Percentiles rank a stretch among this genome's conserved stretches.
Conservation (phyloP, 2,329 filamentous ascomycete genomes). For the Trichophyton equinum region DNA sequence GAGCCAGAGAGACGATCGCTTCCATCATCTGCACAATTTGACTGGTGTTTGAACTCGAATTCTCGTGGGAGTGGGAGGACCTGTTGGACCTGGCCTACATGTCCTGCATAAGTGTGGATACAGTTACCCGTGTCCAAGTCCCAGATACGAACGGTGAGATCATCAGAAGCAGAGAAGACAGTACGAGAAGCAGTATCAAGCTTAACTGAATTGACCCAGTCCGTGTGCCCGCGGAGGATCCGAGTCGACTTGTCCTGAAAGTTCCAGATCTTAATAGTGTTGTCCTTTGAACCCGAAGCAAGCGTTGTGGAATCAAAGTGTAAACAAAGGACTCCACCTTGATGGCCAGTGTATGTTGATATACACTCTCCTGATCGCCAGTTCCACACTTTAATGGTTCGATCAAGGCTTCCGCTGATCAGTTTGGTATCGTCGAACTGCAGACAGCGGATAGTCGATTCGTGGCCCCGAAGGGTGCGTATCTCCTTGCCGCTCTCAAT, state of each 20-base stretch:
- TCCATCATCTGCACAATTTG: slow-evolving; percentile 28
- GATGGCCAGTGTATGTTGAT: slow-evolving; percentile 66
- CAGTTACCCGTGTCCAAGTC: slow-evolving; percentile 74
- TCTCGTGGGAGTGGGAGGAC: slow-evolving; percentile 71
- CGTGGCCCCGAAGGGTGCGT: slow-evolving; percentile 73
- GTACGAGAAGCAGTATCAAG: slow-evolving; percentile 73
- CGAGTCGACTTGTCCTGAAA: slow-evolving; percentile 73
- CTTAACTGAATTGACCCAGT: slow-evolving; percentile 95
- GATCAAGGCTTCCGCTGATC: slow-evolving; percentile 79
- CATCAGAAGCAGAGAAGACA: slow-evolving; percentile 84
- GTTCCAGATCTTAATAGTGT: slow-evolving; percentile 84
- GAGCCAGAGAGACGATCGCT: slow-evolving; percentile 15
- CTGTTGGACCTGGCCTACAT: slow-evolving; percentile 92
- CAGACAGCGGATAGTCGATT: slow-evolving; percentile 68
- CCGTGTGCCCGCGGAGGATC: slow-evolving; percentile 66
- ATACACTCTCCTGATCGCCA: slow-evolving; percentile 84
- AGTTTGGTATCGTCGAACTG: slow-evolving; percentile 89
- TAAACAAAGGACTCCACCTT: slow-evolving; percentile 69
- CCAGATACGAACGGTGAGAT: slow-evolving; percentile 84
- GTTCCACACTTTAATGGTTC: slow-evolving; percentile 88
- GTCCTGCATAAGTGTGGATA: slow-evolving; percentile 67
- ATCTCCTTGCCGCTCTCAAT: slow-evolving; percentile 76
- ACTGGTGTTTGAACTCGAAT: slow-evolving; percentile 65
- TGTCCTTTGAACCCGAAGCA: slow-evolving; percentile 80
- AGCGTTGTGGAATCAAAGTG: slow-evolving; percentile 77